A percentile compares a stretch with the other conserved stretches of the same genome.
phyloP scores from a whole-genome alignment of 192 early-diverging fungal genomes.

The Podila epicladia region DNA sequence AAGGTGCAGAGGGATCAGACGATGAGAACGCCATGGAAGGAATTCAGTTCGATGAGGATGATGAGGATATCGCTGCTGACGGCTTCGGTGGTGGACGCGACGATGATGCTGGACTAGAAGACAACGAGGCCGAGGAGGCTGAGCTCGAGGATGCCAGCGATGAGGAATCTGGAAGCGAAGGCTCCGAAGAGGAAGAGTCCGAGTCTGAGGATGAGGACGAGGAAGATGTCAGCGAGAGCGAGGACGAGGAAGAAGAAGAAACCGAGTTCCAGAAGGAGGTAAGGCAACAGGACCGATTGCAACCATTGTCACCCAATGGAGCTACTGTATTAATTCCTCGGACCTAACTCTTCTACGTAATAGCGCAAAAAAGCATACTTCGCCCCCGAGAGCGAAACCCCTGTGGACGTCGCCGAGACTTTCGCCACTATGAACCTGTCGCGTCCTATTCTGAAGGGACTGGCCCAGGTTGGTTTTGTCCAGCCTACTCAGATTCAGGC shows the following conservation, averaged over 20 bases:
- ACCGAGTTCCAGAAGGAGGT: slow-evolving; percentile 59
- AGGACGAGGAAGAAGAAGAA: slow-evolving; percentile 56
- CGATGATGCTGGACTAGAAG: slow-evolving; percentile 33
- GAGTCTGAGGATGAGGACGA: slow-evolving; percentile 54
- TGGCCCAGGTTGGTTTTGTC: slow-evolving; percentile 88
- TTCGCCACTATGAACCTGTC: slow-evolving; percentile 95
- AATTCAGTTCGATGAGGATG: slow-evolving; percentile 28
- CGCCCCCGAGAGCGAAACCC: slow-evolving; percentile 57
- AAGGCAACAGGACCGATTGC: neutral
- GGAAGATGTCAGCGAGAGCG: slow-evolving; percentile 53
- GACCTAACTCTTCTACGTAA: neutral
- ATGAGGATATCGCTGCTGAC: slow-evolving; percentile 48
- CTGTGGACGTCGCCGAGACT: slow-evolving; percentile 67
- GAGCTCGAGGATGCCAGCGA: slow-evolving; percentile 40
- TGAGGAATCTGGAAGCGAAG: slow-evolving; percentile 39
- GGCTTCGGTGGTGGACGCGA: slow-evolving; percentile 52
- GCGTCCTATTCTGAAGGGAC: slow-evolving; percentile 92
- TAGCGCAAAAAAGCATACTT: slow-evolving; percentile 74
- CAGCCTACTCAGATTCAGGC: slow-evolving; percentile 97
- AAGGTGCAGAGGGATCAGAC: slow-evolving; percentile 8
- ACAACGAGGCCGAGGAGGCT: slow-evolving; percentile 41
- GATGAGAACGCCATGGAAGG: slow-evolving; percentile 34
- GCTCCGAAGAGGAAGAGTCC: slow-evolving; percentile 31
- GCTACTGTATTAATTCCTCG: neutral
- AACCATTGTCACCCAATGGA: neutral